Evolutionary conservation across 2,329 filamentous ascomycete genomes (phyloP).

Genomic region (Exophiala bonariae): DNA sequence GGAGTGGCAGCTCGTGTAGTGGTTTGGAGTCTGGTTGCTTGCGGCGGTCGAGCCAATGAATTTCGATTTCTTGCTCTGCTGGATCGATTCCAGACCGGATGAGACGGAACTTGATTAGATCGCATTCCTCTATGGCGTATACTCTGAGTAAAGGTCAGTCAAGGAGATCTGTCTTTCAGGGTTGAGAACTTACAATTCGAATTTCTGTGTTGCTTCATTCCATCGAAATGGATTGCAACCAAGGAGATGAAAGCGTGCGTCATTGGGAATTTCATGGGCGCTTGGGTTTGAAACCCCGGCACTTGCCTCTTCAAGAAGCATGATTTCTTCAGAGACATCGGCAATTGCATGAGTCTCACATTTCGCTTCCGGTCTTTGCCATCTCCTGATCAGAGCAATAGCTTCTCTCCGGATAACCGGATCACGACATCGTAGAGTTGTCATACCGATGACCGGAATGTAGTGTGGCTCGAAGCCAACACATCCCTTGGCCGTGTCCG

Average conservation of each 20-base stretch:
- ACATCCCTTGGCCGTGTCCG: background rate
- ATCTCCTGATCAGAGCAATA: background rate
- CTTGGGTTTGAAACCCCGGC: background rate
- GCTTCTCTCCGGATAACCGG: conserved; percentile 1
- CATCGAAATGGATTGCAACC: background rate
- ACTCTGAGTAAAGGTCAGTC: background rate
- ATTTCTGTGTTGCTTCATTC: background rate
- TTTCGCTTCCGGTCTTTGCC: background rate
- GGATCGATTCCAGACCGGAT: conserved; percentile 6
- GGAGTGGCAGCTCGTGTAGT: background rate
- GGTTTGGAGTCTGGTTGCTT: background rate
- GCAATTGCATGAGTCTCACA: background rate
- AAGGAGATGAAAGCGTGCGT: background rate
- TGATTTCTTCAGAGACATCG: conserved; percentile 2
- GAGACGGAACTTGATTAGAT: conserved; percentile 3
- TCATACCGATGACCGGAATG: background rate
- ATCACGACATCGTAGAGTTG: conserved; percentile 4
- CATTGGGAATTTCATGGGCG: conserved; percentile 1
- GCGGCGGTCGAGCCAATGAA: conserved; percentile 1
- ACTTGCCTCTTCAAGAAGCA: background rate
- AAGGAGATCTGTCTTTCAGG: too few species aligned
- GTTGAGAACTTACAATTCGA: conserved; percentile 1
- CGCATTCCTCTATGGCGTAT: background rate
- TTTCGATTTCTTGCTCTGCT: conserved; percentile 1
- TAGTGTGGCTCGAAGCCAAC: conserved; percentile 4